These are phyloP conservation scores for Aureobasidium sp. DNA, from an alignment of 2,329 filamentous ascomycete species.

Conservation along the genomic window DNA sequence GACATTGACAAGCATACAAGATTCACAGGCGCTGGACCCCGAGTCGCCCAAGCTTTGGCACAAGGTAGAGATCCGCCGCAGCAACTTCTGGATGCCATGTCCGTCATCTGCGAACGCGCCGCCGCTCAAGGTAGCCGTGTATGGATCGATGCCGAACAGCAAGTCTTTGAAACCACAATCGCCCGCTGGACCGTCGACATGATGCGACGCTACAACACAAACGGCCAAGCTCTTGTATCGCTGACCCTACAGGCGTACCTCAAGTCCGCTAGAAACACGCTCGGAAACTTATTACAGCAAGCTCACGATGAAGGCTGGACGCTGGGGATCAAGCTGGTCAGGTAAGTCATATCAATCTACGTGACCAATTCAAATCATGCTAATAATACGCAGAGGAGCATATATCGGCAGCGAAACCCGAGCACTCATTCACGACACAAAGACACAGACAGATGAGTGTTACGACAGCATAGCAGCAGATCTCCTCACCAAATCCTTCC, in stretches of 20 bases:
- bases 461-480: constrained; percentile 21
- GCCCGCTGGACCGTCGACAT: constrained; percentile 45
- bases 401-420: constrained; percentile 41
- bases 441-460: constrained; percentile 20
- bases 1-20: constrained; percentile 18
- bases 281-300: constrained; percentile 37
- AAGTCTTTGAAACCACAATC: constrained; percentile 43
- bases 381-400: constrained; percentile 33
- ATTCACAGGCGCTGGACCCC: constrained; percentile 42
- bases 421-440: constrained; percentile 21
- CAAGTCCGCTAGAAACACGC: constrained; percentile 31
- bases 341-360: not conserved
- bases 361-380: not conserved
- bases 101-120: constrained; percentile 35
- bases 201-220: constrained; percentile 44
- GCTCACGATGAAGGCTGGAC: constrained; percentile 41
- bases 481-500: constrained; percentile 18
- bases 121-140: constrained; percentile 36
- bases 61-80: constrained; percentile 31
- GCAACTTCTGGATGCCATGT: constrained; percentile 35
- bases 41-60: constrained; percentile 34
- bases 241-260: constrained; percentile 48
- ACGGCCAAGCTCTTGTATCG: constrained; percentile 37
- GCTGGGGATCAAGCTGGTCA: constrained; percentile 43
- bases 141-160: constrained; percentile 47